These are phyloP conservation scores for Apiosordaria backusii DNA, from an alignment of 495 filamentous ascomycete species.

Conservation along the genomic window DNA sequence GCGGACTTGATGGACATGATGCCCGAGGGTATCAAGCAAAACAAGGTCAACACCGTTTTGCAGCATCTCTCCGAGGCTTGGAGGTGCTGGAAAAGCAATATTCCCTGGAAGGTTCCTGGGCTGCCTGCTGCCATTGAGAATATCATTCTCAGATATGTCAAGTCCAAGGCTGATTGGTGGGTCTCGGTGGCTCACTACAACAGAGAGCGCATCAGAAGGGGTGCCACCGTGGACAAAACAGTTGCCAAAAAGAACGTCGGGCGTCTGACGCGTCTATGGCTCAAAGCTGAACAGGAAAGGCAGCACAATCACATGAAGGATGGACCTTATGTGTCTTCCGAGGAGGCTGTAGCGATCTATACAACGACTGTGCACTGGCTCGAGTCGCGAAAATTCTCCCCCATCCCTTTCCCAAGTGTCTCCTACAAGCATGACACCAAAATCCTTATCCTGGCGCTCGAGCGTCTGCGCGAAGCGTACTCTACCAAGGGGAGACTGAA, in stretches of 20 bases:
- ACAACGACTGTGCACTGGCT: slow-evolving; percentile 99
- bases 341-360: slow-evolving; percentile 98
- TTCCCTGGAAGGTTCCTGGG: slow-evolving; percentile 98
- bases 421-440: slow-evolving; percentile 99
- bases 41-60: slow-evolving; percentile 96
- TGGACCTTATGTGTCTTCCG: slow-evolving; percentile 95
- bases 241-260: slow-evolving; percentile 99
- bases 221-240: slow-evolving; percentile 97
- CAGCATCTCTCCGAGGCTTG: slow-evolving; percentile 97
- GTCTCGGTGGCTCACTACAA: slow-evolving; percentile 99
- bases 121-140: slow-evolving; percentile 96
- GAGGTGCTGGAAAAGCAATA: slow-evolving; percentile 99
- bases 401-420: slow-evolving; percentile 97
- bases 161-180: slow-evolving; percentile 99
- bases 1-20: slow-evolving; percentile 99
- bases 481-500: slow-evolving; percentile 97
- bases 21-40: slow-evolving; percentile 99
- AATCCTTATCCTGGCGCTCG: slow-evolving; percentile 93
- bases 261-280: slow-evolving; percentile 89
- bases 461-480: slow-evolving; percentile 92
- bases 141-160: slow-evolving; percentile 96
- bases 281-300: slow-evolving; percentile 97
- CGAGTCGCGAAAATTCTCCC: slow-evolving; percentile 95
- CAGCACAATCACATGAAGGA: slow-evolving; percentile 99
- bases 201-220: slow-evolving; percentile 89